These are phyloP conservation scores for Picea sitchensis DNA, from an alignment of 75 land plant species.

Conservation along the genomic window DNA sequence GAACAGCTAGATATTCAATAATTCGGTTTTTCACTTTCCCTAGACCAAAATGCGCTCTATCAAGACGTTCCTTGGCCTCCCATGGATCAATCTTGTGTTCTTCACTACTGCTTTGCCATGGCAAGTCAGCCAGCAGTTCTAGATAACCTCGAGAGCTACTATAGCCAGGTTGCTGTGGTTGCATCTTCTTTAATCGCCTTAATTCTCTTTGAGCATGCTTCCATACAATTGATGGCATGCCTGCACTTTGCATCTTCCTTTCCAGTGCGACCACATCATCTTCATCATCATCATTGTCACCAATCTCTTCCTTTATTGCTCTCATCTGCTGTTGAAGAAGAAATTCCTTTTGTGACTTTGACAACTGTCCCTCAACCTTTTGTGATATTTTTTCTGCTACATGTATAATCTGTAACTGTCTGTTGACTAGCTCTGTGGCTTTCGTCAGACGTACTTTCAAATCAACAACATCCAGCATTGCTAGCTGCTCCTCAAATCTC, in stretches of 20 bases:
- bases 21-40: constrained; percentile 86
- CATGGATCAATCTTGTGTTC: constrained; percentile 75
- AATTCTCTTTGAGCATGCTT: constrained; percentile 93
- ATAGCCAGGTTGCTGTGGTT: constrained; percentile 98
- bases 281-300: constrained; percentile 98
- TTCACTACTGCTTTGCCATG: constrained; percentile 90
- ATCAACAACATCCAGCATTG: constrained; percentile 93
- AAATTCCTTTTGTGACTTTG: constrained; percentile 95
- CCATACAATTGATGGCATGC: constrained; percentile 93
- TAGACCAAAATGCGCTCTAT: constrained; percentile 90
- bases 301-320: constrained; percentile 96
- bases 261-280: constrained; percentile 91
- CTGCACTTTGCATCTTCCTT: constrained; percentile 88
- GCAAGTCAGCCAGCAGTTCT: constrained; percentile 91
- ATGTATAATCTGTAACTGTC: constrained; percentile 93
- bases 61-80: constrained; percentile 93
- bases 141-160: constrained; percentile 84
- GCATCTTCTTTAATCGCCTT: constrained; percentile 94
- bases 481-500: constrained; percentile 88
- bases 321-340: constrained; percentile 96
- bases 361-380: constrained; percentile 92
- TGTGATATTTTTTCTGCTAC: constrained; percentile 89
- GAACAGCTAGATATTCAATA: constrained; percentile 94
- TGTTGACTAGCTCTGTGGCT: constrained; percentile 86
- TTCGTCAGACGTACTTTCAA: constrained; percentile 72